Base-by-base conservation (phyloP, 2,329 filamentous ascomycete genomes). In the Epicoccum sorghinum region DNA sequence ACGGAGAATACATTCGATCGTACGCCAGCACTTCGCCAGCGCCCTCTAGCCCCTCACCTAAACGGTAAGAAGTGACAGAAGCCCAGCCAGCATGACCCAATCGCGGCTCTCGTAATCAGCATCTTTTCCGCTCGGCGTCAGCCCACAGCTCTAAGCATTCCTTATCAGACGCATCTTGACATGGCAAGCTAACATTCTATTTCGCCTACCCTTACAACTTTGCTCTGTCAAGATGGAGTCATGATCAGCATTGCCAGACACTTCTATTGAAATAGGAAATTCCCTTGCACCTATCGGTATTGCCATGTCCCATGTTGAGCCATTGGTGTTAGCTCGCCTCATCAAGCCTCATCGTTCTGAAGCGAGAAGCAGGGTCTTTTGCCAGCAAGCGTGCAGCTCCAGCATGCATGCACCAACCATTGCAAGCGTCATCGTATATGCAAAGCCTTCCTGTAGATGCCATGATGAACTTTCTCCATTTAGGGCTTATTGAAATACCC, bases 1-100 rank as follows among this genome's bases (percentile, higher is more conserved):
- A 54, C 54, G 59, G 54, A 60, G 42, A 42, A 36, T 60, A 62
- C 33, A 37, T 33, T 45, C 55, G 55, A 58, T 59, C 55, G 47
- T 50, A 45, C 18, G 18, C 18, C 18, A 18, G 18, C 18, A 18
- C 52, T 35, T 49, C 36, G 24, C 25, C 30, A 45, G 41, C 29
- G 13, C 40, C 36, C 10, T 45, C 29, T 39, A 29, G 27, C 27
- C 27, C 6, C 9, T n/a, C 40, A 32, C 49, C 29, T 38, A 41
- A 51, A 36, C 36, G 47, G 33, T 48, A 41, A 14, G 24, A 44
- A 27, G 36, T 57, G 57, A 51, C 49, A 61, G 49, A 47, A 22
- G 49, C 42, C 44, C 32, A 51, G 46, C 45, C 22, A 14, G 10
- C 23, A 25, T 29, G 24, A 38, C 24, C 49, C 52, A 59, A 53